Conservation (phyloP, 164 flowering plant species). For the Dillenia suffruticosa region DNA sequence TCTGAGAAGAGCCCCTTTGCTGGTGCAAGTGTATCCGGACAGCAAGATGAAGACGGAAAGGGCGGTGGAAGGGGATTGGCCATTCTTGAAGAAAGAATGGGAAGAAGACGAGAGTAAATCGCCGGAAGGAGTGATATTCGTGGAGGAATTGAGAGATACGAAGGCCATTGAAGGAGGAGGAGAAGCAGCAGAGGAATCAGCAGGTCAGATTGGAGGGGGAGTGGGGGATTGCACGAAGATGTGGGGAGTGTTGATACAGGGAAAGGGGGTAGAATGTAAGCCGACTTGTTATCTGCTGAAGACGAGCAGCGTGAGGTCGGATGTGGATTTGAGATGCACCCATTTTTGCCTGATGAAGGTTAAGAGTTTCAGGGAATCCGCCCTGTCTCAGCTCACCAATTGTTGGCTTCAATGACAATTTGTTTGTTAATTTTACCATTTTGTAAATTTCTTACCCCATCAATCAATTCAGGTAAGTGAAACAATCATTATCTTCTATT, state of each 20-base stretch:
- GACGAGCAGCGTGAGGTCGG: conserved; percentile 28
- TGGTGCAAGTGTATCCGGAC: conserved; percentile 19
- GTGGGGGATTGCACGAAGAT: conserved; percentile 18
- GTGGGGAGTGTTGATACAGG: conserved; percentile 56
- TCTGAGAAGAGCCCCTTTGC: conserved; percentile 40
- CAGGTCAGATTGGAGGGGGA: background rate
- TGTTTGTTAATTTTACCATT: background rate
- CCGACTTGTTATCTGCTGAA: conserved; percentile 48
- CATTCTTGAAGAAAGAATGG: conserved; percentile 27
- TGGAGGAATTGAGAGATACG: conserved; percentile 29
- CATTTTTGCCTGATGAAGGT: conserved; percentile 44
- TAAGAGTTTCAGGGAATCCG: conserved; percentile 32
- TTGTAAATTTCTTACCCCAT: background rate
- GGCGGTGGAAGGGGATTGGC: conserved; percentile 30
- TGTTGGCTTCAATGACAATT: conserved; percentile 28
- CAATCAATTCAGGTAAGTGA: background rate
- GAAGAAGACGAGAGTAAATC: conserved; percentile 17
- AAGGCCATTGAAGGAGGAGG: conserved; percentile 11
- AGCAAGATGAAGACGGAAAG: conserved; percentile 22
- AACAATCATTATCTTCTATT: background rate
- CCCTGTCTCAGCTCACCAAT: conserved; percentile 32
- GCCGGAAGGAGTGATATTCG: conserved; percentile 58
- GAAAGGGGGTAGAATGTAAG: conserved; percentile 30
- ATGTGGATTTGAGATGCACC: conserved; percentile 32
- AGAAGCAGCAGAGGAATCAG: background rate